Base-by-base conservation (phyloP, 331 rosid genomes). In the Telfairia occidentalis region DNA sequence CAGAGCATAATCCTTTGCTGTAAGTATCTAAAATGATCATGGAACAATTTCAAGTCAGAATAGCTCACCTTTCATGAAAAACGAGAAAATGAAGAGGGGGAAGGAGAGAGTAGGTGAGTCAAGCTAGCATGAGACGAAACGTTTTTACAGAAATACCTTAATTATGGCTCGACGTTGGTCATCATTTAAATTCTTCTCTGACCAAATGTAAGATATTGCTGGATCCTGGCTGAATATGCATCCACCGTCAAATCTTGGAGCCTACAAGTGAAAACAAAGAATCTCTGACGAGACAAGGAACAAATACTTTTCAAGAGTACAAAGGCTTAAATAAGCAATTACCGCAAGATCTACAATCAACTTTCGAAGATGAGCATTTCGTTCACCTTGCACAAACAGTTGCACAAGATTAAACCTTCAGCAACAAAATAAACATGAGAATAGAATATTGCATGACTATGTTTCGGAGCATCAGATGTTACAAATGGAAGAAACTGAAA, bases 281-380 rank as follows among this genome's bases (percentile, higher is more conserved):
- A 7, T 18, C 13, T 24, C 34, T 30, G 10, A 74, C 21, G 23
- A 18, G 66, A 29, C 34, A 3, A 52, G 29, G 67, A 24, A 37
- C 34, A 23, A 37, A 55, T 34, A n/a, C 28, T 67, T 67, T 42
- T 32, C 30, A 37, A 16, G 48, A 50, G 19, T 6, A 15, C 12
- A 45, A 42, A 75, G 54, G 24, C 2, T 7, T 28, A 43, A 43
- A 52, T 28, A 28, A 81, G 37, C 11, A 78, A 48, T 85, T 52
- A 89, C 98, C 90, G 86, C 87, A 60, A 94, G 92, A 60, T 94
- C 97, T 75, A 94, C 98, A 2, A 94, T 86, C 91, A 94, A 88
- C 78, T 86, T 85, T 83, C 96, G 84, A 76, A 89, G 89, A 78
- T 83, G 96, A 73, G 77, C 80, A 85, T 89, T 87, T 79, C n/a